Evolutionary conservation across 768 basidiomycete species (phyloP).

Genomic region (Suillus sp.): DNA sequence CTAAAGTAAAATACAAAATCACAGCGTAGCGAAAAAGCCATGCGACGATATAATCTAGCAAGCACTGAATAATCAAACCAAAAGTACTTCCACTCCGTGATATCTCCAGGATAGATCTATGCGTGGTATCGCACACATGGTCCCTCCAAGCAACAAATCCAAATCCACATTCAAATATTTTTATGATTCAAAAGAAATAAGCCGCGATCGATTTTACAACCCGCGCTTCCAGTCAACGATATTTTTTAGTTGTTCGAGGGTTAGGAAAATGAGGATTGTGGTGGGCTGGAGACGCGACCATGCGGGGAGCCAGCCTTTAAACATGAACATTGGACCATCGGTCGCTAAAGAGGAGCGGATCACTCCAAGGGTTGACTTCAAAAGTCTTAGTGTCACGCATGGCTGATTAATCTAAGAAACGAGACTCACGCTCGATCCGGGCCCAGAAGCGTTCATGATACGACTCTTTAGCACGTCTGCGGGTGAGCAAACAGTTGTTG

Average conservation of each 20-base stretch:
- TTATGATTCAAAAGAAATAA: not conserved
- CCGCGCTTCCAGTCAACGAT: conserved; percentile 60
- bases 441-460: conserved; percentile 87
- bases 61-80: not conserved
- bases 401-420: not conserved
- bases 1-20: not conserved
- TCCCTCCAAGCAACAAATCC: not conserved
- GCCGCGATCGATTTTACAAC: conserved; percentile 12
- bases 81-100: not conserved
- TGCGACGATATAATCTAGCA: not conserved
- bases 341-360: conserved; percentile 66
- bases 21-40: not conserved
- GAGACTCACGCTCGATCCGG: conserved; percentile 67
- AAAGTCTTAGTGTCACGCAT: not conserved
- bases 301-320: conserved; percentile 89
- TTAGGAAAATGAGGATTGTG: conserved; percentile 86
- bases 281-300: conserved; percentile 87
- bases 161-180: not conserved
- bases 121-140: conserved; percentile 7
- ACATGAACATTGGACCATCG: conserved; percentile 89
- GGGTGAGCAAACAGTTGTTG: conserved; percentile 87
- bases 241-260: conserved; percentile 80
- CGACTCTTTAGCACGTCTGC: conserved; percentile 89
- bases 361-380: conserved; percentile 68
- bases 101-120: conserved; percentile 3